Conservation (phyloP, 1,284 basidiomycete genomes). For the Porogramme epimiltina region DNA sequence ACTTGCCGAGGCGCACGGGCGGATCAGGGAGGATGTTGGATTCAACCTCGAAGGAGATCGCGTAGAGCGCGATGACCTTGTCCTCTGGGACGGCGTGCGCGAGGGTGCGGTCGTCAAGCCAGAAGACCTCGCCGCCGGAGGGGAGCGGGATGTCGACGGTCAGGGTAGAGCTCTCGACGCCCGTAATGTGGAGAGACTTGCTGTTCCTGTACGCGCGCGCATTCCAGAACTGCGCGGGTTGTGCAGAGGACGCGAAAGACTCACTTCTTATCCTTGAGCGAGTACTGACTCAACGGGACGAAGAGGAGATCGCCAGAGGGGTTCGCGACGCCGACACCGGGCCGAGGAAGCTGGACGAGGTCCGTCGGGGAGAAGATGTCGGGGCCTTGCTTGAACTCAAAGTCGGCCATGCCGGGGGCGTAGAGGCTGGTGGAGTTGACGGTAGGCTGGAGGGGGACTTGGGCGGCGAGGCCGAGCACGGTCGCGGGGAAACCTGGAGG, state of each 20-base stretch:
- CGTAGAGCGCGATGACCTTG: conserved; percentile 57
- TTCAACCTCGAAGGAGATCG: conserved; percentile 51
- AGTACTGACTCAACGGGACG: conserved; percentile 69
- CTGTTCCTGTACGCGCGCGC: conserved; percentile 50
- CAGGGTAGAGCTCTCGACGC: conserved; percentile 50
- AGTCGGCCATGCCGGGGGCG: conserved; percentile 37
- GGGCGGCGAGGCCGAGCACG: conserved; percentile 52
- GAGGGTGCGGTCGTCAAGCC: conserved; percentile 70
- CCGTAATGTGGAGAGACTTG: conserved; percentile 65
- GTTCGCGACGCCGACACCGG: conserved; percentile 68
- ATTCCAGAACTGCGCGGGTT: background rate
- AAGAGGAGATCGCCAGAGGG: conserved; percentile 66
- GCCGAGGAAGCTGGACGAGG: conserved; percentile 72
- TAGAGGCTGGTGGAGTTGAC: conserved; percentile 19
- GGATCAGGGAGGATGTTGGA: conserved; percentile 35
- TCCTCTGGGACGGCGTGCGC: conserved; percentile 61
- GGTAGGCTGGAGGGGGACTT: conserved; percentile 45
- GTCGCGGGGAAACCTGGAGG: conserved; percentile 33
- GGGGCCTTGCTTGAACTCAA: conserved; percentile 55
- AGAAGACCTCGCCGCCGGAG: conserved; percentile 73
- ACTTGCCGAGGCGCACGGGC: conserved; percentile 40
- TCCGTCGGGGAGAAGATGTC: conserved; percentile 73
- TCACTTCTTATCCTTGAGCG: conserved; percentile 71
- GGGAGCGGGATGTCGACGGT: conserved; percentile 56
- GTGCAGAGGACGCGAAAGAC: conserved; percentile 28